Evolutionary conservation across 495 filamentous ascomycete species (phyloP), one percentile per base, ranked within the genome.

Genomic region (Darksidea phi): DNA sequence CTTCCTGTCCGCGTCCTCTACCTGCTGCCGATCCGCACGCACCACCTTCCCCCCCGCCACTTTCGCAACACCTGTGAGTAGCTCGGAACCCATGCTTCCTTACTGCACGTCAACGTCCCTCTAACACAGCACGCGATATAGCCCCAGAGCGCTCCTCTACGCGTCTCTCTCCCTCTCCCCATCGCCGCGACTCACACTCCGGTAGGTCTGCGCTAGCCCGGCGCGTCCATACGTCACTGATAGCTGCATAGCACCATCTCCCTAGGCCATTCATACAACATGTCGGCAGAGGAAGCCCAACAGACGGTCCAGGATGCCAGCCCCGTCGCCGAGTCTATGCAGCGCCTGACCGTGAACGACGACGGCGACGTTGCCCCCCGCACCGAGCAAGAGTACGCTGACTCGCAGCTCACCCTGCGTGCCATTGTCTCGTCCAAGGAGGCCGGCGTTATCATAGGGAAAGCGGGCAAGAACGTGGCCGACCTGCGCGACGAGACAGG

Each of bases 401-500:
- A 90, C 73, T 82, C 91, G 17, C 87, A 90, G 73, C 79, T 98
- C 67, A 98, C 94, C 54, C 83, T 98, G 43, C 89, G 94, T 69
- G 95, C 94, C 55, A 97, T 98, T 71, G 95, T 98, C 67, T 95
- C 93, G 15, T 95, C 95, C 67, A 97, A 97, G 77, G 94, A 97
- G 76, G 94, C 94, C 54, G 94, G 94, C 66, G 89, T 97, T 57
- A 97, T 98, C 74, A 98, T 98, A 71, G 94, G 94, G 70, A 98
- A 97, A 77, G 91, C 88, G 41, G 94, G 94, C 59, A 96, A 98
- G 81, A 97, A 98, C 70, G 94, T 98, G 41, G 94, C 94, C 23
- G 92, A 97, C 71, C 79, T 98, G 60, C 89, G 94, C 70, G 93
- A 98, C 59, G 91, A 96, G 75, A 98, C 95, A 51, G 94, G 91